Evolutionary conservation across 2,329 filamentous ascomycete genomes (phyloP), one percentile per base, ranked within the genome.

Genomic region (Fusarium virguliforme): DNA sequence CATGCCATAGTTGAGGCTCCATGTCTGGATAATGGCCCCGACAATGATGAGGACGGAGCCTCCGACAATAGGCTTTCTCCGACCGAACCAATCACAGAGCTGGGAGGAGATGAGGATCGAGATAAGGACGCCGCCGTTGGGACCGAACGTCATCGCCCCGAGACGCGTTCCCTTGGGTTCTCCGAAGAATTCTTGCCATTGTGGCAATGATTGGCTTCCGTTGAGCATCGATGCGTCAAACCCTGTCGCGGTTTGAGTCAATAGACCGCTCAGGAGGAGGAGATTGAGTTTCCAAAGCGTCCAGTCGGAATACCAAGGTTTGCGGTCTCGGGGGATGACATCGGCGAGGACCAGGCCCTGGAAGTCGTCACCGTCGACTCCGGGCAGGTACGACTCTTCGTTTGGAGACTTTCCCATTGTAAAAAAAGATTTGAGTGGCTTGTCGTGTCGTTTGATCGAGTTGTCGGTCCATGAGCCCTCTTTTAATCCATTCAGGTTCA

Each of bases 241-340:
- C 0, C 80, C 80, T 0, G 75, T 75, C 0, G 80, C 75, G 0
- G 75, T 77, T 53, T 79, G 77, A 0, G 79, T 79, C 28, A 81
- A 65, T 0, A 81, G 67, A 6, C 76, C 76, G 35, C 77, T 74
- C 2, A 81, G 62, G 13, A 81, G 72, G 28, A 80, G 57, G 1
- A 76, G 24, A 60, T 81, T 81, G 50, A 81, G 79, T 50, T 75
- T 74, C 51, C 75, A 53, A 4, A 81, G 67, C 0, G 67, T 74
- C 43, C 61, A 50, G 50, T 74, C 70, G 2, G 62, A 64, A 8
- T 65, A 76, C 75, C 75, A 77, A 0, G 72, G 67, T 6, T 73
- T 74, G 30, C 71, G 69, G 4, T 71, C 46, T 4, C 37, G 69
- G 6, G 75, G 75, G 0, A 76, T 65, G 18, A 76, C 69, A 51